phyloP scores from a whole-genome alignment of 2,329 filamentous ascomycete genomes.

The Dendrostoma leiphaemia region DNA sequence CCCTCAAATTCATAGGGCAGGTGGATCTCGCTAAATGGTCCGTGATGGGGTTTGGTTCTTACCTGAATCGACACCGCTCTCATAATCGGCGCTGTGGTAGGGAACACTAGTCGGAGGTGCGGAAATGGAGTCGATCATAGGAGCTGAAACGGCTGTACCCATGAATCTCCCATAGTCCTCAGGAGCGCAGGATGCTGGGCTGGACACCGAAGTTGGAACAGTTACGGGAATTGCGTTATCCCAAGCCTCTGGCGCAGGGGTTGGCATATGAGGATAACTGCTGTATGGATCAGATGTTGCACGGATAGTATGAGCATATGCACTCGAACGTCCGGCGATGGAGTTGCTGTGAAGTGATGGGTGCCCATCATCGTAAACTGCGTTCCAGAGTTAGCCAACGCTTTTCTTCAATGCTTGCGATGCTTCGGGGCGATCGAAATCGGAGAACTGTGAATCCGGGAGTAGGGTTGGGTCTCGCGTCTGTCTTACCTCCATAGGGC shows the following conservation, averaged over 20 bases:
- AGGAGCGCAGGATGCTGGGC: slow-evolving; percentile 47
- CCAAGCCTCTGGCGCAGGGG: slow-evolving; percentile 39
- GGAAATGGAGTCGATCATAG: slow-evolving; percentile 34
- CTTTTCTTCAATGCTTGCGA: neutral
- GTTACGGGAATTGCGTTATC: slow-evolving; percentile 41
- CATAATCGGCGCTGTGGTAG: slow-evolving; percentile 33
- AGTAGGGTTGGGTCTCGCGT: neutral
- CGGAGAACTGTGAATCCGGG: neutral
- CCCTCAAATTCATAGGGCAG: slow-evolving; percentile 20
- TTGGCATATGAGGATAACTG: slow-evolving; percentile 34
- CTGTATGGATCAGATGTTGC: slow-evolving; percentile 14
- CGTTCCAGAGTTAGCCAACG: slow-evolving; percentile 8
- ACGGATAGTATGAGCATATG: slow-evolving; percentile 34
- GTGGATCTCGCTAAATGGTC: slow-evolving; percentile 6
- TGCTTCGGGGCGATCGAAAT: no score
- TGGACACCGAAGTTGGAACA: slow-evolving; percentile 49
- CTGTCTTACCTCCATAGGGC: slow-evolving; percentile 42
- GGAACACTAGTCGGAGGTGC: slow-evolving; percentile 31
- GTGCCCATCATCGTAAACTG: slow-evolving; percentile 42
- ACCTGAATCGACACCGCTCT: slow-evolving; percentile 32
- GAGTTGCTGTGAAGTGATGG: slow-evolving; percentile 34
- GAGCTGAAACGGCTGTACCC: slow-evolving; percentile 46
- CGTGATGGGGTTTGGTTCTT: slow-evolving; percentile 8
- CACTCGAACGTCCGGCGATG: slow-evolving; percentile 43
- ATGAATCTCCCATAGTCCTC: slow-evolving; percentile 51